Evolutionary conservation across 1,139 yeast species (phyloP).

Genomic region (Williopsis jadinii): DNA sequence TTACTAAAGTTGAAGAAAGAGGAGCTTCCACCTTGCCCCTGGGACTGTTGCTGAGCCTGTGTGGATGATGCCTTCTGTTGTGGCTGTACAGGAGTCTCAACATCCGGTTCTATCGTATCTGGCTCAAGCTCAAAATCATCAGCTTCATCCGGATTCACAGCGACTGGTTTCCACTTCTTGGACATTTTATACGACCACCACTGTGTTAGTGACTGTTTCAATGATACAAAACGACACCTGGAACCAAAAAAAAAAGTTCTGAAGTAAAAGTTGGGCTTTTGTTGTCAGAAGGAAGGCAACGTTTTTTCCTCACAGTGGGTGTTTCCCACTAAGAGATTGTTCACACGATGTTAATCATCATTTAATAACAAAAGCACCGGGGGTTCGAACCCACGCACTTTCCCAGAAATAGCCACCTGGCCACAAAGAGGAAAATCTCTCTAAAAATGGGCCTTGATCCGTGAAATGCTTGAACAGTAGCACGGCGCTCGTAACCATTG

Average conservation of each 20-base stretch:
- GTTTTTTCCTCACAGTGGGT: slow-evolving; percentile 25
- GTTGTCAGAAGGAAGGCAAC: slow-evolving; percentile 28
- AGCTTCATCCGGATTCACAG: slow-evolving; percentile 24
- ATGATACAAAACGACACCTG: background rate
- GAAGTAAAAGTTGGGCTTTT: slow-evolving; percentile 2
- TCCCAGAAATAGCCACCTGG: slow-evolving; percentile 11
- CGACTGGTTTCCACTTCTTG: slow-evolving; percentile 22
- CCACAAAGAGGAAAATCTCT: slow-evolving; percentile 11
- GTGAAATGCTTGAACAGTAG: background rate
- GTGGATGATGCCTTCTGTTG: slow-evolving; percentile 7
- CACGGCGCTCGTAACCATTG: background rate
- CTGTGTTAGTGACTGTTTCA: background rate
- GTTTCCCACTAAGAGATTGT: slow-evolving; percentile 26
- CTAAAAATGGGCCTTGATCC: background rate
- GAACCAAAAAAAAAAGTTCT: slow-evolving; percentile 6
- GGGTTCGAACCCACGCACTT: slow-evolving; percentile 9
- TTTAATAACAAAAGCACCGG: slow-evolving; percentile 9
- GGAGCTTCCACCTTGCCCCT: slow-evolving; percentile 9
- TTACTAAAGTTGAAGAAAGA: slow-evolving; percentile 20
- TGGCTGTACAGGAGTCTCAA: slow-evolving; percentile 1
- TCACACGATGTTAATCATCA: slow-evolving; percentile 28
- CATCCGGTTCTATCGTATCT: slow-evolving; percentile 25
- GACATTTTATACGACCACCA: slow-evolving; percentile 9
- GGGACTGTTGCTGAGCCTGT: slow-evolving; percentile 4
- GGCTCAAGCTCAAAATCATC: slow-evolving; percentile 31